phyloP scores from a whole-genome alignment of 176 grass and related monocot genomes.

The Thalia dealbata region DNA sequence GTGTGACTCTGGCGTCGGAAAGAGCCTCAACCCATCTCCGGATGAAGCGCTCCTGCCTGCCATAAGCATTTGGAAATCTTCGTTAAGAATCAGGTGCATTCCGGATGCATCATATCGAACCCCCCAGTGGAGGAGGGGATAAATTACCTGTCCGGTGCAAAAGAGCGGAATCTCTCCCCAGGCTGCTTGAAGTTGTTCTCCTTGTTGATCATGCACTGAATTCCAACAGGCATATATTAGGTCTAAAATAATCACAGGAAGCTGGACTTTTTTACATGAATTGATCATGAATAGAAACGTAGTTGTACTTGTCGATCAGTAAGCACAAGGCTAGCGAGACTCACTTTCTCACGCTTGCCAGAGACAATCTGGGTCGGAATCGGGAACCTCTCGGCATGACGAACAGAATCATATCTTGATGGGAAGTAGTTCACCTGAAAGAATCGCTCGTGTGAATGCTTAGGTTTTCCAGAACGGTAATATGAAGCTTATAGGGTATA shows the following conservation, averaged over 20 bases:
- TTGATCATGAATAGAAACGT: not conserved
- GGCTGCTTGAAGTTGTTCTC: constrained; percentile 92
- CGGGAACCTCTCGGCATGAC: constrained; percentile 57
- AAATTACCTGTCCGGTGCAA: constrained; percentile 44
- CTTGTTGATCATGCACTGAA: constrained; percentile 64
- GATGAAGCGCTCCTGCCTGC: constrained; percentile 71
- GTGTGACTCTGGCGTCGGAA: constrained; percentile 52
- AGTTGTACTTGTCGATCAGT: not conserved
- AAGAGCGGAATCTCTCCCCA: constrained; percentile 74
- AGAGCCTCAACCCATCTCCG: constrained; percentile 58
- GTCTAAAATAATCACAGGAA: not conserved
- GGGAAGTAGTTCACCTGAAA: constrained; percentile 87
- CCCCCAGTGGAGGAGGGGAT: constrained; percentile 6
- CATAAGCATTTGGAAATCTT: not conserved
- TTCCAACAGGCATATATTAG: not conserved
- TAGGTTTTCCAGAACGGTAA: not conserved
- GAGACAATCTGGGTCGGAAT: constrained; percentile 45
- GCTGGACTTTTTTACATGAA: not conserved
- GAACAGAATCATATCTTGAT: constrained; percentile 56
- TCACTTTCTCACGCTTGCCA: constrained; percentile 66
- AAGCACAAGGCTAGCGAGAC: not conserved
- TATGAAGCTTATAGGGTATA: not conserved
- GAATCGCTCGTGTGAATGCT: not conserved
- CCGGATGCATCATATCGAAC: not conserved
- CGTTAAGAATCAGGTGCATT: not conserved